Conservation (phyloP, 129 eudicot genomes). For the Escallonia rubra region DNA sequence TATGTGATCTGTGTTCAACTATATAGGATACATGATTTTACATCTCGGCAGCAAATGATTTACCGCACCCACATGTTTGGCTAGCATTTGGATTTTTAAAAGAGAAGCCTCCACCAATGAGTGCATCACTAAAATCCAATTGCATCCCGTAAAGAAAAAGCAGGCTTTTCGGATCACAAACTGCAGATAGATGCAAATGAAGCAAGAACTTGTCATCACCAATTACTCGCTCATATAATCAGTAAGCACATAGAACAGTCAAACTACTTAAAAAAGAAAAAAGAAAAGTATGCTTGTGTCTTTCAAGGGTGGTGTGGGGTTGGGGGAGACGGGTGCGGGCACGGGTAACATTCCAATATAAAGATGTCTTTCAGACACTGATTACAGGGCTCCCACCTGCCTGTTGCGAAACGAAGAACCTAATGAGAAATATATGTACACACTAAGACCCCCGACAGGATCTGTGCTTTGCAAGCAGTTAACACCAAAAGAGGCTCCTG, state of each 20-base stretch:
- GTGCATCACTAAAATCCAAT: conserved; percentile 94
- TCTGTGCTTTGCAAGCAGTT: too few relatives aligned
- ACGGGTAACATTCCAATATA: too few relatives aligned
- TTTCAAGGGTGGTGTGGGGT: too few relatives aligned
- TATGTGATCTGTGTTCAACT: neutral
- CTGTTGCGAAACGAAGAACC: too few relatives aligned
- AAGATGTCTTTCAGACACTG: too few relatives aligned
- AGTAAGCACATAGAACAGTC: conserved; percentile 2
- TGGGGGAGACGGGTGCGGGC: too few relatives aligned
- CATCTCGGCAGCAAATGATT: conserved; percentile 89
- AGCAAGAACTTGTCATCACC: too few relatives aligned
- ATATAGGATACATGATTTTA: conserved; percentile 14
- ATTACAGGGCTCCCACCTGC: too few relatives aligned
- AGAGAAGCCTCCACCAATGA: conserved; percentile 96
- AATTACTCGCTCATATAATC: neutral
- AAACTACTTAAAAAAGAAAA: neutral
- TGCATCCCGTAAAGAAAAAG: conserved; percentile 93
- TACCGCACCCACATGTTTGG: conserved; percentile 98
- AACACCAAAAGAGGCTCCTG: too few relatives aligned
- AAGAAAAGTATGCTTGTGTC: neutral
- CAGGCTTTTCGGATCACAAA: conserved; percentile 99
- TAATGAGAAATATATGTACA: too few relatives aligned
- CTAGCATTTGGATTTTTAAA: conserved; percentile 96
- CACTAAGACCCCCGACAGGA: too few relatives aligned
- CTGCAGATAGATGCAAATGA: conserved; percentile 34